Conservation (phyloP, 176 grass and related monocot species). For the Miscanthus lutarioriparius region DNA sequence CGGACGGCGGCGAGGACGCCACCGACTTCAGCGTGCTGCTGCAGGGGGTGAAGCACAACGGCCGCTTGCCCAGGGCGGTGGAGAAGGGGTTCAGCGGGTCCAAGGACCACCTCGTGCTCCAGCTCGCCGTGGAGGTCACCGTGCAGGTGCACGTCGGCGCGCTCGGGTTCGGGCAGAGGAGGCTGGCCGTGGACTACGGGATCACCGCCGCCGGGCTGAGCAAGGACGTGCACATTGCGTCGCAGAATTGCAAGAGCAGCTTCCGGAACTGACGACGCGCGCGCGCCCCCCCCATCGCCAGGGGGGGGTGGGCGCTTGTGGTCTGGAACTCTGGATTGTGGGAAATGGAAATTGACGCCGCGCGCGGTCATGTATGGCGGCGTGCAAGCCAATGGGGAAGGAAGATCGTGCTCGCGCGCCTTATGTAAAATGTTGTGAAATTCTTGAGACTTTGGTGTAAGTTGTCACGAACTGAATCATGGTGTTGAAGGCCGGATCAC, state of each 20-base stretch:
- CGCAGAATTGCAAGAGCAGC: slow-evolving; percentile 54
- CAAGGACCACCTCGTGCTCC: slow-evolving; percentile 37
- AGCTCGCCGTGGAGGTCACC: slow-evolving; percentile 26
- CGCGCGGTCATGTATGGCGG: background rate
- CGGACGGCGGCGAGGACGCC: slow-evolving; percentile 53
- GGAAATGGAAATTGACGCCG: background rate
- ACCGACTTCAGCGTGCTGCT: slow-evolving; percentile 48
- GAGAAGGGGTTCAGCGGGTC: slow-evolving; percentile 42
- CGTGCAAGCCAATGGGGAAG: background rate
- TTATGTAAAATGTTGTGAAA: slow-evolving; percentile 19
- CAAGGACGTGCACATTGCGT: slow-evolving; percentile 52
- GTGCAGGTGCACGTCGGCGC: slow-evolving; percentile 59
- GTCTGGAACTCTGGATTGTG: background rate
- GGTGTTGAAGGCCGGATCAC: background rate
- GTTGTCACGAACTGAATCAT: slow-evolving; percentile 6
- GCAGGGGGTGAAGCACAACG: slow-evolving; percentile 10
- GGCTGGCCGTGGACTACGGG: slow-evolving; percentile 44
- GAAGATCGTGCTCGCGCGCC: background rate
- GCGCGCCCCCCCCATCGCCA: no score
- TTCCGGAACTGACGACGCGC: slow-evolving; percentile 37
- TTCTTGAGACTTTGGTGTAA: slow-evolving; percentile 20
- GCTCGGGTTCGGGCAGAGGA: slow-evolving; percentile 41
- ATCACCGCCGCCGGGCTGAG: slow-evolving; percentile 43
- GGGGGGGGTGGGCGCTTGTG: background rate
- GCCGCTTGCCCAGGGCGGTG: slow-evolving; percentile 41